Evolutionary conservation across 306 rosid genomes (phyloP).

Genomic region (Oxytropis ochrocephala): DNA sequence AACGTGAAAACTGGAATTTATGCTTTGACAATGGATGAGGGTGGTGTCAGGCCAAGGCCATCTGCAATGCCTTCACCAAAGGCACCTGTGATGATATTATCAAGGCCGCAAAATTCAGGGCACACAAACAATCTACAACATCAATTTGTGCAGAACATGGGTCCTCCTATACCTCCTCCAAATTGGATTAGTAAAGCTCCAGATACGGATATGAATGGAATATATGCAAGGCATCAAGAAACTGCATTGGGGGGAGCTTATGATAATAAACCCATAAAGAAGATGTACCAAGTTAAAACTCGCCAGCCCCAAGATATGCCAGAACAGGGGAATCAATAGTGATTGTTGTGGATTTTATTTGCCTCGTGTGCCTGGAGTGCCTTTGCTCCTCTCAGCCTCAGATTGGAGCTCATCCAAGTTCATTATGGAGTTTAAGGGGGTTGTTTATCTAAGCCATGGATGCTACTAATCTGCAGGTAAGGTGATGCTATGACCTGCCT

Average conservation of each 20-base stretch:
- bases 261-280: conserved; percentile 61
- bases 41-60: conserved; percentile 40
- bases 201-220: conserved; percentile 33
- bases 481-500: conserved; percentile 10
- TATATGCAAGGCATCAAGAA: conserved; percentile 50
- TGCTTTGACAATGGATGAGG: conserved; percentile 39
- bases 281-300: conserved; percentile 58
- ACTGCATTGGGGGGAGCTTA: conserved; percentile 34
- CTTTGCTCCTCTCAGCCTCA: conserved; percentile 14
- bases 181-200: conserved; percentile 68
- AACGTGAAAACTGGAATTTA: conserved; percentile 48
- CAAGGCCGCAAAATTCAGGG: conserved; percentile 39
- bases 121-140: conserved; percentile 32
- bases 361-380: conserved; percentile 14
- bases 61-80: conserved; percentile 25
- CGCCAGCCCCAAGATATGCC: conserved; percentile 40
- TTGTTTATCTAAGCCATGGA: background rate
- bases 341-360: conserved; percentile 26
- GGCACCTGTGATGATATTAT: conserved; percentile 24
- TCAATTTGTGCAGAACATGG: conserved; percentile 37
- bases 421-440: conserved; percentile 4
- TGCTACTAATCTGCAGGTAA: conserved; percentile 2
- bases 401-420: conserved; percentile 24
- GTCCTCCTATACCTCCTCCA: conserved; percentile 80
- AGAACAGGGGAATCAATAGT: conserved; percentile 35